A percentile compares a stretch with the other conserved stretches of the same genome.
Conservation (phyloP, 1,284 basidiomycete species). For the Earliella scabrosa region DNA sequence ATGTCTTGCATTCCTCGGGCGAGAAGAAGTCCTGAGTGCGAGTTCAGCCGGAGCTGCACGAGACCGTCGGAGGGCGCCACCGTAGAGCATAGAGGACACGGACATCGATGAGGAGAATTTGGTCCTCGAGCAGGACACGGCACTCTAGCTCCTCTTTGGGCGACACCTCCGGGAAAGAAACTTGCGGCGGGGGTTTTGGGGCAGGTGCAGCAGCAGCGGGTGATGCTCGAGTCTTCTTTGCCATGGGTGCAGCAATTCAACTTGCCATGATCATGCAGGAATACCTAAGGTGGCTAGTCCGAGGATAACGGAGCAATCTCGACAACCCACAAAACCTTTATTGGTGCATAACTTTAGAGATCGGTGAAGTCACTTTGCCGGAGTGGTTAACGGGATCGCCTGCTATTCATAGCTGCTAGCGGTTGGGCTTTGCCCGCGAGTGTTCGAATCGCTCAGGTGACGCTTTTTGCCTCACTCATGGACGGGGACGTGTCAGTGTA, state of each 20-base stretch:
- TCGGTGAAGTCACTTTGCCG: constrained; percentile 76
- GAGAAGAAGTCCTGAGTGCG: constrained; percentile 58
- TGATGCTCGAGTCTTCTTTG: constrained; percentile 16
- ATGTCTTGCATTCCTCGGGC: constrained; percentile 63
- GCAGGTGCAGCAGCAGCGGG: neutral
- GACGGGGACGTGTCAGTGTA: no score
- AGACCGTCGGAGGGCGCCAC: neutral
- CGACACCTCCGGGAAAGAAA: constrained; percentile 36
- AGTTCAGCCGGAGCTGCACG: constrained; percentile 10
- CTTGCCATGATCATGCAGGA: no score
- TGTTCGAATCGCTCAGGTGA: constrained; percentile 90
- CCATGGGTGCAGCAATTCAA: constrained; percentile 14
- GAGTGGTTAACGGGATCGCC: constrained; percentile 94
- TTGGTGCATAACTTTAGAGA: no score
- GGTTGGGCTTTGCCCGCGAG: constrained; percentile 68
- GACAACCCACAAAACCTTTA: no score
- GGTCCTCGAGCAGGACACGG: constrained; percentile 58
- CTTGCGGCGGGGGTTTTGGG: constrained; percentile 3
- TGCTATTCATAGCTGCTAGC: constrained; percentile 56
- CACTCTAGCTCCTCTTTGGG: constrained; percentile 50
- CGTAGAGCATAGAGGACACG: constrained; percentile 19
- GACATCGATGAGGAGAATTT: constrained; percentile 69
- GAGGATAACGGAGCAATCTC: neutral
- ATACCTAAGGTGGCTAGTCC: neutral
- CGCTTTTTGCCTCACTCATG: constrained; percentile 50